phyloP scores from a whole-genome alignment of 768 basidiomycete species.

The Butyriboletus loyo region DNA sequence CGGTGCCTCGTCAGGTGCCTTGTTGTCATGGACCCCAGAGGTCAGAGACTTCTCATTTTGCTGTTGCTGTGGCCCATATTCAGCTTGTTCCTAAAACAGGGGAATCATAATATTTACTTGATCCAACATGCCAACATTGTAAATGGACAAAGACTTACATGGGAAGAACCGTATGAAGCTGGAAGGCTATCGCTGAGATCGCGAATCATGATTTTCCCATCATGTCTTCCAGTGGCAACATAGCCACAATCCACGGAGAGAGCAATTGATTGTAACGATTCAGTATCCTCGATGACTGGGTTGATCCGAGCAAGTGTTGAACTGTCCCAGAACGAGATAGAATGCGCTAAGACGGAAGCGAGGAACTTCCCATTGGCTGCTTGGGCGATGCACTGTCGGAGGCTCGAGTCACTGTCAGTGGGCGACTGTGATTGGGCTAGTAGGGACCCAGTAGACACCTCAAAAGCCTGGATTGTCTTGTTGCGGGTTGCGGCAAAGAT shows the following conservation, averaged over 20 bases:
- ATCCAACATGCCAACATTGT: too few relatives aligned
- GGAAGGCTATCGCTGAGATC: not conserved
- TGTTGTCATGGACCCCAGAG: too few relatives aligned
- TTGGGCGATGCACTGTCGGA: not conserved
- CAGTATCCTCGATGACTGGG: not conserved
- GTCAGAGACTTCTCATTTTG: too few relatives aligned
- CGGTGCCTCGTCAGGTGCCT: too few relatives aligned
- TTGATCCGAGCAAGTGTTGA: not conserved
- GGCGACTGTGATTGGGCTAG: not conserved
- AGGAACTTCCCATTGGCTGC: not conserved
- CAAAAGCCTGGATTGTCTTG: not conserved
- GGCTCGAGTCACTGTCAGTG: not conserved
- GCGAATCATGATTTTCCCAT: not conserved
- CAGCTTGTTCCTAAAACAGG: too few relatives aligned
- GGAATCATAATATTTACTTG: too few relatives aligned
- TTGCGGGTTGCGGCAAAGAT: not conserved
- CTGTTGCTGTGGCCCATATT: too few relatives aligned
- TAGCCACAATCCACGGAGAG: not conserved
- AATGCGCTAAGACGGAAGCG: not conserved
- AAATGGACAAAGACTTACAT: too few relatives aligned
- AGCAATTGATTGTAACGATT: not conserved
- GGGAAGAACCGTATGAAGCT: too few relatives aligned
- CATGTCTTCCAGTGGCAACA: not conserved
- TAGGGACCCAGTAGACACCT: not conserved
- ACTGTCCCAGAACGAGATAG: not conserved